Conservation (phyloP, 257 asterid genomes). For the Ilex asprella region DNA sequence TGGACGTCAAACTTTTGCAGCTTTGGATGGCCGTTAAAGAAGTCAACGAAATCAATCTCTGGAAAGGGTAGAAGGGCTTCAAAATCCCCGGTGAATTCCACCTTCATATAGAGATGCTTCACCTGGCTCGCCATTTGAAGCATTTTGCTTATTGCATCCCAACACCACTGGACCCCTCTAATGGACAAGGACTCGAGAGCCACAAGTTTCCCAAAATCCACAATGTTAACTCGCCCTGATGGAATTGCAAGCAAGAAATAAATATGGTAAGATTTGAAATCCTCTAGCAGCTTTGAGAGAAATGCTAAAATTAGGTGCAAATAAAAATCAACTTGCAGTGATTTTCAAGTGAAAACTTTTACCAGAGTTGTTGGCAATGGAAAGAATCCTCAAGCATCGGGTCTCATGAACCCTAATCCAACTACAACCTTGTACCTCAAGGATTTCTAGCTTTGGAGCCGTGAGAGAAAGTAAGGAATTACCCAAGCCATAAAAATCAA, state of each 20-base stretch:
- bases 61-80: slow-evolving; percentile 78
- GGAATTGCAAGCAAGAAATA: too few species aligned
- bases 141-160: slow-evolving; percentile 74
- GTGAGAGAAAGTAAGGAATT: slow-evolving; percentile 49
- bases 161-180: slow-evolving; percentile 91
- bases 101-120: slow-evolving; percentile 89
- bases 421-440: slow-evolving; percentile 92
- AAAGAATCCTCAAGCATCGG: slow-evolving; percentile 46
- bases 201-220: slow-evolving; percentile 73
- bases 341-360: neutral
- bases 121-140: slow-evolving; percentile 84
- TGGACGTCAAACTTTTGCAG: slow-evolving; percentile 74
- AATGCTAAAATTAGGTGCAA: neutral
- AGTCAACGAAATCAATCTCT: slow-evolving; percentile 78
- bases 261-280: too few species aligned
- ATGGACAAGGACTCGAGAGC: slow-evolving; percentile 67
- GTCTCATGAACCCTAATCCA: slow-evolving; percentile 61
- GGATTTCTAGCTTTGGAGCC: slow-evolving; percentile 53
- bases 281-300: too few species aligned
- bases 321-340: too few species aligned
- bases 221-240: slow-evolving; percentile 60
- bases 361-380: slow-evolving; percentile 85
- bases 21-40: slow-evolving; percentile 89
- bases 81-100: slow-evolving; percentile 79
- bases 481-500: slow-evolving; percentile 74